phyloP scores from a whole-genome alignment of 495 filamentous ascomycete species.

The Xylaria cubensis region DNA sequence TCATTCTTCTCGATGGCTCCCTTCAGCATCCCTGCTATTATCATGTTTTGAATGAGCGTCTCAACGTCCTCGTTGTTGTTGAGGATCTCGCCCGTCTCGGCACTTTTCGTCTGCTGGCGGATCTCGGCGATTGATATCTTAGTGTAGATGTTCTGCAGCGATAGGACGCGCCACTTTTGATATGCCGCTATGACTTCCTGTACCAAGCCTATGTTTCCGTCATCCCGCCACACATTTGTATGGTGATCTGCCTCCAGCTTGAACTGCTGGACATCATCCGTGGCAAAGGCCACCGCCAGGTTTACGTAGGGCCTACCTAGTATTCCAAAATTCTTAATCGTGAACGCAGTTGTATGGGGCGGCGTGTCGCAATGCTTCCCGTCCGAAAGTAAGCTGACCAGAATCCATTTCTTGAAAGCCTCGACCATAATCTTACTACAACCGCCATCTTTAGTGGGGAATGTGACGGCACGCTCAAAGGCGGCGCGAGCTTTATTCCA shows the following conservation, averaged over 20 bases:
- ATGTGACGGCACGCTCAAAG: constrained; percentile 70
- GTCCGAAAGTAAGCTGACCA: constrained; percentile 74
- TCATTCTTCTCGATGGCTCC: constrained; percentile 59
- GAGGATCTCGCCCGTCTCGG: constrained; percentile 57
- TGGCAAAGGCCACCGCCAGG: constrained; percentile 72
- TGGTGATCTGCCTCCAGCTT: constrained; percentile 61
- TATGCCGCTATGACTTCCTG: constrained; percentile 56
- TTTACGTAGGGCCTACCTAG: constrained; percentile 73
- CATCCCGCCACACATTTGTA: constrained; percentile 62
- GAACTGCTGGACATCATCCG: constrained; percentile 61
- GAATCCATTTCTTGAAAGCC: constrained; percentile 91
- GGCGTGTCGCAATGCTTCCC: constrained; percentile 65
- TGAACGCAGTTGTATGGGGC: constrained; percentile 45
- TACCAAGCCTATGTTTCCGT: constrained; percentile 55
- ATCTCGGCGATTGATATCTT: constrained; percentile 61
- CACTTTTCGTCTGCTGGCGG: constrained; percentile 54
- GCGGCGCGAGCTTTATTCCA: constrained; percentile 77
- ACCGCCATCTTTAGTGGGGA: constrained; percentile 62
- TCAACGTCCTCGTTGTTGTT: constrained; percentile 54
- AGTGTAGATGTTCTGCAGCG: constrained; percentile 53
- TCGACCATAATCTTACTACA: constrained; percentile 83
- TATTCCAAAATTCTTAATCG: constrained; percentile 63
- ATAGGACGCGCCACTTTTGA: constrained; percentile 57
- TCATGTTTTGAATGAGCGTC: constrained; percentile 59
- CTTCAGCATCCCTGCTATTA: constrained; percentile 60